Evolutionary conservation across 495 filamentous ascomycete species (phyloP), one percentile per base, ranked within the genome.

Genomic region (Chaetomium fimeti): DNA sequence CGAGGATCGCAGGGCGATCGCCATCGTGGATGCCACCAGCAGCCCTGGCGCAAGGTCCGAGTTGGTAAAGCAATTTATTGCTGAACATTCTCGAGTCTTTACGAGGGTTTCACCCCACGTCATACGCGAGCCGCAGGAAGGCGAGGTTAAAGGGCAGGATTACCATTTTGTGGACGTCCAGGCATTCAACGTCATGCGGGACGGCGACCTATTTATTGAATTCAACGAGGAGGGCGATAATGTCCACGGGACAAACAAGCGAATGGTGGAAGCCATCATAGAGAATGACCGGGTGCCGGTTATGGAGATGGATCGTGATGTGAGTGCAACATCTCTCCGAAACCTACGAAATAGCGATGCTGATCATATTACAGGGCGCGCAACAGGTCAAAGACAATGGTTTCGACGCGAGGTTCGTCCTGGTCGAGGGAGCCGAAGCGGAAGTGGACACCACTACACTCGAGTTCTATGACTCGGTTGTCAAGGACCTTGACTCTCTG

Each of bases 361-460:
- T 61, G 27, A 51, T 27, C 42, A 65, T 27, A 47, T 0, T 38
- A 25, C 77, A 89, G 92, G 65, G 87, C 86, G 66, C 90, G 82
- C 80, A 92, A 89, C 75, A 78, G 75, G 85, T 91, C 49, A 91
- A 89, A 71, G 84, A 85, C 62, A 84, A 84, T 43, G 82, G 87
- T 66, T 84, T 90, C 58, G 79, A 86, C 58, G 88, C 90, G 22
- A 82, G 90, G 4, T 89, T 88, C 68, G 71, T 93, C 45, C 91
- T 93, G 72, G 76, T 95, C 38, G 77, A 83, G 40, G 82, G 88
- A 67, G 88, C 90, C 0, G 77, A 80, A 71, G 81, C 82, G 70
- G 75, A 90, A 61, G 88, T 86, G 60, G 89, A 85, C 65, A 75
- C 88, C 5, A 80, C 84, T 63, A 75, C 82, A n/a, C 77, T 80